These are phyloP conservation scores for Carex pumila DNA, from an alignment of 176 grass and related monocot genomes.

Conservation along the genomic window DNA sequence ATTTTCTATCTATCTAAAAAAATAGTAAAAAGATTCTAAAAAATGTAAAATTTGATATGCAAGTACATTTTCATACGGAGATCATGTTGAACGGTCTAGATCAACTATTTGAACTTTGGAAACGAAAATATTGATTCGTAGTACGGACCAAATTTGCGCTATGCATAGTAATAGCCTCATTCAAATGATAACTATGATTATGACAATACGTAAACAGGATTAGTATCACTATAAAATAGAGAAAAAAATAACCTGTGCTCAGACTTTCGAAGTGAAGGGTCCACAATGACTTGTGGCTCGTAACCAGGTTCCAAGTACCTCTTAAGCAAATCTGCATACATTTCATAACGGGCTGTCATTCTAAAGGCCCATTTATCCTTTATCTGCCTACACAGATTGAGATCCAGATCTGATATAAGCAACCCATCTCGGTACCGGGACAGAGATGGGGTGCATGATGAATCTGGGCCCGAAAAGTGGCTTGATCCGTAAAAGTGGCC, in stretches of 20 bases:
- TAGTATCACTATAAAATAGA: neutral
- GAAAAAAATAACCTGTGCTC: constrained; percentile 11
- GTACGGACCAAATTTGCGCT: no score
- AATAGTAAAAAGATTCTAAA: no score
- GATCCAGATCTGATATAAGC: constrained; percentile 86
- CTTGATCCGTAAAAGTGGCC: constrained; percentile 96
- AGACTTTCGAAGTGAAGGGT: constrained; percentile 60
- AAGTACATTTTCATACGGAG: no score
- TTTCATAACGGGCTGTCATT: constrained; percentile 88
- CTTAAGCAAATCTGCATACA: constrained; percentile 58
- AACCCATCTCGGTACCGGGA: constrained; percentile 79
- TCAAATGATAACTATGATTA: neutral
- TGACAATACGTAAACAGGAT: neutral
- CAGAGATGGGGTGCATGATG: constrained; percentile 80
- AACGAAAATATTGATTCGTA: no score
- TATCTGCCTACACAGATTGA: constrained; percentile 89
- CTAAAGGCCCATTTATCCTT: constrained; percentile 98
- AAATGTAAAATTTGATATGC: no score
- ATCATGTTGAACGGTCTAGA: no score
- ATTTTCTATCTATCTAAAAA: no score
- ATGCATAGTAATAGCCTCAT: no score
- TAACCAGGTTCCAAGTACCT: constrained; percentile 73
- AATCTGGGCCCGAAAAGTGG: constrained; percentile 84
- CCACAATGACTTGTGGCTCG: constrained; percentile 60
- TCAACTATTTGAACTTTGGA: no score